Conservation (phyloP, 805 yeast species). For the Metschnikowia noctiluminum region DNA sequence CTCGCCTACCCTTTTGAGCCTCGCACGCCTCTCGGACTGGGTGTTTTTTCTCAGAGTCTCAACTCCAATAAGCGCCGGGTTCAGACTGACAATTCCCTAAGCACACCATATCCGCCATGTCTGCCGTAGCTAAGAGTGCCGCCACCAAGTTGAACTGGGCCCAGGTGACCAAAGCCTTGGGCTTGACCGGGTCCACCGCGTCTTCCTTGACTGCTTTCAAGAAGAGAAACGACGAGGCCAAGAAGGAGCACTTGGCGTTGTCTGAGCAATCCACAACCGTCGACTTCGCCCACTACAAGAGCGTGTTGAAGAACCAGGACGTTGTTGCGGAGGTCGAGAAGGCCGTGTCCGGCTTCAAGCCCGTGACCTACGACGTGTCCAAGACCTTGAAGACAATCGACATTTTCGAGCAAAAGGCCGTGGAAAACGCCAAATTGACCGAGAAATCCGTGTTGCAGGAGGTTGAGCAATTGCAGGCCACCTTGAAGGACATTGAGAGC, state of each 20-base stretch:
- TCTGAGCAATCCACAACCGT: slow-evolving; percentile 70
- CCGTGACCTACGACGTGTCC: slow-evolving; percentile 80
- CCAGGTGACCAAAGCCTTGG: slow-evolving; percentile 80
- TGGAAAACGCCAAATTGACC: slow-evolving; percentile 92
- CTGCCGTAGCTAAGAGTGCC: slow-evolving; percentile 52
- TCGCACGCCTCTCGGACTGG: slow-evolving; percentile 14
- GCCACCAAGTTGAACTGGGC: slow-evolving; percentile 94
- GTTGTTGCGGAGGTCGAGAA: slow-evolving; percentile 78
- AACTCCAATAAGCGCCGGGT: too few species aligned
- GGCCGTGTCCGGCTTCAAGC: slow-evolving; percentile 72
- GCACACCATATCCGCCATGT: slow-evolving; percentile 11
- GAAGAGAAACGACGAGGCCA: slow-evolving; percentile 98
- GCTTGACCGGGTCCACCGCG: slow-evolving; percentile 91
- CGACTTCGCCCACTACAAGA: slow-evolving; percentile 79
- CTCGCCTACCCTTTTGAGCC: slow-evolving; percentile 1
- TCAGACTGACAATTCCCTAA: not conserved
- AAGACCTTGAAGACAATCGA: slow-evolving; percentile 90
- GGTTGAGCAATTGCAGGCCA: slow-evolving; percentile 78
- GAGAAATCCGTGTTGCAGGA: slow-evolving; percentile 86
- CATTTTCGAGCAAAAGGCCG: slow-evolving; percentile 90
- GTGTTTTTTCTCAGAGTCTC: not conserved
- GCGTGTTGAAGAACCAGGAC: slow-evolving; percentile 73
- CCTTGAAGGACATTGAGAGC: slow-evolving; percentile 88
- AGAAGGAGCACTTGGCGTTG: slow-evolving; percentile 70
- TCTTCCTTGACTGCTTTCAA: slow-evolving; percentile 85